Evolutionary conservation across 495 filamentous ascomycete genomes (phyloP).

Genomic region (Aspergillus asperescens): DNA sequence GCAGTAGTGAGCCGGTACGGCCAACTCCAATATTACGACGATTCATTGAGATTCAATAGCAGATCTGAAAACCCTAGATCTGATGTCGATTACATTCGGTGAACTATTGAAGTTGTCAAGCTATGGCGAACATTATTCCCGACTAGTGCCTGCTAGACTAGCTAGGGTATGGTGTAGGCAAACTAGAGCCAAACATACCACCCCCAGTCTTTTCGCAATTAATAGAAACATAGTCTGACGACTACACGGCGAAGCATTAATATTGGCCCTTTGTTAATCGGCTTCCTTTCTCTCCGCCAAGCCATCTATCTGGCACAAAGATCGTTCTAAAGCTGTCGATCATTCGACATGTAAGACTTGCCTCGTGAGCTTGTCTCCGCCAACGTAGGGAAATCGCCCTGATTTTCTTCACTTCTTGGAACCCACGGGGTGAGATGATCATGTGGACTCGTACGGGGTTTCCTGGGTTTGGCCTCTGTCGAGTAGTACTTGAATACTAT

Average conservation of each 20-base stretch:
- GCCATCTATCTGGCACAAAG: neutral
- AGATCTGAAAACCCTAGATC: too few relatives aligned
- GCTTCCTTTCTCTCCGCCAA: conserved; percentile 1
- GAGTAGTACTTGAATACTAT: neutral
- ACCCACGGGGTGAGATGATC: neutral
- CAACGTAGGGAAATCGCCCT: neutral
- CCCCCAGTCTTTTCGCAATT: too few relatives aligned
- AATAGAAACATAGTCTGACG: too few relatives aligned
- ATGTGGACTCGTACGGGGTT: neutral
- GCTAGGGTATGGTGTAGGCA: neutral
- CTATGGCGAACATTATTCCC: neutral
- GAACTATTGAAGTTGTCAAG: neutral
- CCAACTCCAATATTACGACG: neutral
- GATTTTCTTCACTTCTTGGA: neutral
- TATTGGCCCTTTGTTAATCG: too few relatives aligned
- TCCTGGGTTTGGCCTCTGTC: neutral
- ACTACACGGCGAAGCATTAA: neutral
- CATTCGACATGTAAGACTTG: neutral
- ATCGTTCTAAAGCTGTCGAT: conserved; percentile 3
- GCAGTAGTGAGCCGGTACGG: neutral
- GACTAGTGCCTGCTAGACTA: conserved; percentile 1
- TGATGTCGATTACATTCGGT: neutral
- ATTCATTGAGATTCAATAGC: neutral
- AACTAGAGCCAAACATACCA: too few relatives aligned
- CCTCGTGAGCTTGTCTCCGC: conserved; percentile 6